Evolutionary conservation across 2,329 filamentous ascomycete genomes (phyloP).

Genomic region (Xylaria sp.): DNA sequence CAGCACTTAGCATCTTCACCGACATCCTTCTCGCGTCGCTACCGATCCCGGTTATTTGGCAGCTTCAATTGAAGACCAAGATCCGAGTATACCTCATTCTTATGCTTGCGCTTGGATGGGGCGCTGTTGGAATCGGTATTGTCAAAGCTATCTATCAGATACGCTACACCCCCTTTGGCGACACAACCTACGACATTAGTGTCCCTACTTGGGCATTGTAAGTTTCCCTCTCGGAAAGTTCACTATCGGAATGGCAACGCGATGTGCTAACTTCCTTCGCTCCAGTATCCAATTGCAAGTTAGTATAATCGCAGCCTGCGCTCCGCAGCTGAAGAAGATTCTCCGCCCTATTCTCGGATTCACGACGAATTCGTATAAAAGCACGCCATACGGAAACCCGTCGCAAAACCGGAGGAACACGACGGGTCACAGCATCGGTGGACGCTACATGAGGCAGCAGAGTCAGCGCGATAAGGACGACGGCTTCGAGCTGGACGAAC

Average conservation of each 20-base stretch:
- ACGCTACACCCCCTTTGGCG: slow-evolving; percentile 46
- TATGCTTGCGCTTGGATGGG: slow-evolving; percentile 57
- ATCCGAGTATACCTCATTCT: slow-evolving; percentile 54
- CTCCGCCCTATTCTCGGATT: slow-evolving; percentile 28
- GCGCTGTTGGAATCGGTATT: slow-evolving; percentile 55
- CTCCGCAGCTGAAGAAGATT: slow-evolving; percentile 52
- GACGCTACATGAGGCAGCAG: slow-evolving; percentile 34
- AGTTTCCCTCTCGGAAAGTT: slow-evolving; percentile 31
- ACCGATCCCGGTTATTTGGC: slow-evolving; percentile 57
- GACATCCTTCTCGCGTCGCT: slow-evolving; percentile 57
- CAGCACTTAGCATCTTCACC: slow-evolving; percentile 57
- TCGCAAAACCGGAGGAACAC: slow-evolving; percentile 26
- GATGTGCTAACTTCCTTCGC: slow-evolving; percentile 11
- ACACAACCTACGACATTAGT: slow-evolving; percentile 51
- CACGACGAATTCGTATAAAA: slow-evolving; percentile 28
- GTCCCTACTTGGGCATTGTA: slow-evolving; percentile 52
- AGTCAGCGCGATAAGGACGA: slow-evolving; percentile 25
- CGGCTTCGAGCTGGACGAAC: slow-evolving; percentile 35
- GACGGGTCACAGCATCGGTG: slow-evolving; percentile 18
- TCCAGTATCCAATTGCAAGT: slow-evolving; percentile 56
- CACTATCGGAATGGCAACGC: not conserved
- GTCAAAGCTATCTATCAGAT: slow-evolving; percentile 55
- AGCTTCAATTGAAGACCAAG: slow-evolving; percentile 54
- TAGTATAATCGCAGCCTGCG: slow-evolving; percentile 55
- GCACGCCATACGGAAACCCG: slow-evolving; percentile 23